Conservation (phyloP, 176 grass and related monocot genomes). For the Phoenix dactylifera region DNA sequence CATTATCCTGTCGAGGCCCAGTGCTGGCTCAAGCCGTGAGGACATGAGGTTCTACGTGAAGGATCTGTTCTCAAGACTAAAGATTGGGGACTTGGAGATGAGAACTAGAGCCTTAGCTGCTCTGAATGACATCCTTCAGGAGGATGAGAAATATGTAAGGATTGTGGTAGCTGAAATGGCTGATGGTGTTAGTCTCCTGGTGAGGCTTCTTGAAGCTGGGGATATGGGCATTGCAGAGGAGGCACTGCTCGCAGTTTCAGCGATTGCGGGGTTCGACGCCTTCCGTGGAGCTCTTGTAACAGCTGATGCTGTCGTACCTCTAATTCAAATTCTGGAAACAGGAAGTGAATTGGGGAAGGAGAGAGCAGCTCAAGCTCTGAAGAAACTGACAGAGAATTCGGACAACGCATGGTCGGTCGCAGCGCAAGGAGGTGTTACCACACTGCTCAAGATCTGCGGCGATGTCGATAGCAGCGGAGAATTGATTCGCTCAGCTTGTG, state of each 20-base stretch:
- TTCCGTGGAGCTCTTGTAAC: slow-evolving; percentile 43
- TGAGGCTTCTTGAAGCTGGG: slow-evolving; percentile 47
- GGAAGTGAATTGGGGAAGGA: slow-evolving; percentile 32
- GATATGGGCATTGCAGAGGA: slow-evolving; percentile 38
- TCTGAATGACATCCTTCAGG: slow-evolving; percentile 39
- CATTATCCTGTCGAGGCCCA: slow-evolving; percentile 52
- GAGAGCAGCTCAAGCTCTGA: slow-evolving; percentile 45
- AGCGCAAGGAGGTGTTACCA: slow-evolving; percentile 71
- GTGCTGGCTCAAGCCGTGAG: slow-evolving; percentile 42
- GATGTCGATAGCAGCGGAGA: slow-evolving; percentile 26
- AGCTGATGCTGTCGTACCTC: slow-evolving; percentile 37
- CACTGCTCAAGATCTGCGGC: slow-evolving; percentile 46
- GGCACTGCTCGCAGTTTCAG: slow-evolving; percentile 38
- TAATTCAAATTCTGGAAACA: slow-evolving; percentile 44
- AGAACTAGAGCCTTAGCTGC: slow-evolving; percentile 32
- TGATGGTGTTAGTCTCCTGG: slow-evolving; percentile 41
- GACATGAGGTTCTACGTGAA: slow-evolving; percentile 79
- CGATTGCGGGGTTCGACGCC: slow-evolving; percentile 42
- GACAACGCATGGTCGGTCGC: slow-evolving; percentile 87
- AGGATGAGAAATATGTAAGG: slow-evolving; percentile 58
- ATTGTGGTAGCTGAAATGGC: slow-evolving; percentile 38
- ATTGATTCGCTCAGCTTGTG: slow-evolving; percentile 40
- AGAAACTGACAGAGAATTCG: slow-evolving; percentile 70
- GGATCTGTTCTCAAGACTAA: slow-evolving; percentile 59
- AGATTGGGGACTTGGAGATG: slow-evolving; percentile 50